phyloP scores from a whole-genome alignment of 108 stramenopile genomes.

The Bacterosira constricta region DNA sequence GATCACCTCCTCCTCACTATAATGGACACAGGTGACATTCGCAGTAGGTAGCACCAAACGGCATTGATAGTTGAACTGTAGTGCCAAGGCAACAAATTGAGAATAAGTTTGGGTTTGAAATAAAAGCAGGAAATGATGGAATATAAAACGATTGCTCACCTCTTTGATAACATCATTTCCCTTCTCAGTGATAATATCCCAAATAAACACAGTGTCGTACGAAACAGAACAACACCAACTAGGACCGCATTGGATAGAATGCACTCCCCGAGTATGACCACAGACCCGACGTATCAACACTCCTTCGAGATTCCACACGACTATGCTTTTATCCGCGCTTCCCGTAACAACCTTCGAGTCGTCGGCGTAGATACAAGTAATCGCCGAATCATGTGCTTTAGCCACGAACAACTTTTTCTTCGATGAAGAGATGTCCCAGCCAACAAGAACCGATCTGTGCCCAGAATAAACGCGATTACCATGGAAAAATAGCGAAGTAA shows the following conservation, averaged over 20 bases:
- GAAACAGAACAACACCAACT: constrained; percentile 39
- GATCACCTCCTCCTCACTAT: constrained; percentile 65
- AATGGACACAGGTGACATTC: constrained; percentile 58
- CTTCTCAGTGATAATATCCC: constrained; percentile 12
- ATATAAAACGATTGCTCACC: neutral
- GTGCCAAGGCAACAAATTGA: neutral
- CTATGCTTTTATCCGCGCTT: constrained; percentile 63
- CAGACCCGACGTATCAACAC: constrained; percentile 45
- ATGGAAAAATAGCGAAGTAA: constrained; percentile 59
- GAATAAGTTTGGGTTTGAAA: neutral
- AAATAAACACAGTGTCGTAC: constrained; percentile 27
- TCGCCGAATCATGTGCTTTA: constrained; percentile 62
- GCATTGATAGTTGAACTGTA: constrained; percentile 29
- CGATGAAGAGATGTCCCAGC: constrained; percentile 42
- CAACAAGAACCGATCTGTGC: constrained; percentile 39
- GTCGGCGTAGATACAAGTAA: constrained; percentile 56
- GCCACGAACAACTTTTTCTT: constrained; percentile 18
- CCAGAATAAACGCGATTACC: constrained; percentile 59
- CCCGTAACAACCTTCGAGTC: constrained; percentile 50
- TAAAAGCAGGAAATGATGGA: neutral
- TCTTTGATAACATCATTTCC: constrained; percentile 1
- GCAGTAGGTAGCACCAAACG: constrained; percentile 43
- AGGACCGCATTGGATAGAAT: constrained; percentile 51
- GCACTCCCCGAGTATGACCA: constrained; percentile 60
- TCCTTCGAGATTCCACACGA: constrained; percentile 57